A percentile compares a stretch with the other conserved stretches of the same genome.
Conservation (phyloP, 1,284 basidiomycete species). For the Apiotrichum mycotoxinovorans region DNA sequence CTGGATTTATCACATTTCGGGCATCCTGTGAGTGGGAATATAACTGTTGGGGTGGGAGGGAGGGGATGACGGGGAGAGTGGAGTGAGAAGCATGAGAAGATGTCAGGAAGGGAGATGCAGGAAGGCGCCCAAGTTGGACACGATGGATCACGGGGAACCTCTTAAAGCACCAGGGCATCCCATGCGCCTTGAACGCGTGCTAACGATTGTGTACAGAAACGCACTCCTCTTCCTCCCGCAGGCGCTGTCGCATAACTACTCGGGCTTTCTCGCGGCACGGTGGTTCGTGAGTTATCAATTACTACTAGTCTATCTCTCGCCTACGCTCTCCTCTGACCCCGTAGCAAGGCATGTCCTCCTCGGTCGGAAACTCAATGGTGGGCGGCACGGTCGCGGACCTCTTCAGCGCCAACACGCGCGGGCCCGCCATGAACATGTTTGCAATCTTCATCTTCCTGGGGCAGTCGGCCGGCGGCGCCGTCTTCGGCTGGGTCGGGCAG, state of each 20-base stretch:
- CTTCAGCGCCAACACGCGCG: constrained; percentile 42
- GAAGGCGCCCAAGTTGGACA: too few relatives aligned
- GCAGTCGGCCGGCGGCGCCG: constrained; percentile 30
- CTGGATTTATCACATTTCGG: constrained; percentile 37
- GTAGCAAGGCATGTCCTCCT: constrained; percentile 41
- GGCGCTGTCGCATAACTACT: constrained; percentile 34
- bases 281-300: constrained; percentile 28
- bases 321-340: too few relatives aligned
- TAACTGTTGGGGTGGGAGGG: too few relatives aligned
- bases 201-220: too few relatives aligned
- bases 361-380: constrained; percentile 42
- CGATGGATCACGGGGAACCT: too few relatives aligned
- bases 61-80: too few relatives aligned
- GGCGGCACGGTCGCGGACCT: constrained; percentile 48
- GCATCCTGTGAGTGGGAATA: constrained; percentile 9
- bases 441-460: constrained; percentile 46
- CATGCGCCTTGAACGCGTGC: too few relatives aligned
- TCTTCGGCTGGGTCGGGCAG: constrained; percentile 34
- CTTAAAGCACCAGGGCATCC: too few relatives aligned
- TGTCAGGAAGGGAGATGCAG: too few relatives aligned
- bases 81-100: too few relatives aligned
- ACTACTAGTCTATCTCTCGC: not conserved
- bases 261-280: constrained; percentile 41
- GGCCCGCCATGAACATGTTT: constrained; percentile 50
- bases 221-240: constrained; percentile 43